Percentiles rank a stretch among this genome's conserved stretches.
phyloP scores from a whole-genome alignment of 768 basidiomycete species.

The Boletus eberwhitei region DNA sequence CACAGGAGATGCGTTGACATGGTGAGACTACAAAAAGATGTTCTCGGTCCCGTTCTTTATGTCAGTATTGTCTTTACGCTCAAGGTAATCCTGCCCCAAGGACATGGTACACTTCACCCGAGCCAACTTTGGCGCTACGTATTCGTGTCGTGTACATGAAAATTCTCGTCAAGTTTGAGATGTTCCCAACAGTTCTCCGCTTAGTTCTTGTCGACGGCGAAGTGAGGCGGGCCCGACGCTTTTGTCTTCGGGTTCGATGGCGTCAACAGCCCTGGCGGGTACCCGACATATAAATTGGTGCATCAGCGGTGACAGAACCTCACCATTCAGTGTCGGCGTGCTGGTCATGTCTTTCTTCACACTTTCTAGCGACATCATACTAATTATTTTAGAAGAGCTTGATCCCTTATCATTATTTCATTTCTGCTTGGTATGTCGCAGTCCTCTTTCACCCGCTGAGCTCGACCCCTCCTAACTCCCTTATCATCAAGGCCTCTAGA shows the following conservation, averaged over 20 bases:
- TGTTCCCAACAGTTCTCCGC: conserved; percentile 27
- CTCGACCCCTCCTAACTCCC: neutral
- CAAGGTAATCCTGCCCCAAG: conserved; percentile 23
- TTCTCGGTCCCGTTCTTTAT: conserved; percentile 30
- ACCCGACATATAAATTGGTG: conserved; percentile 31
- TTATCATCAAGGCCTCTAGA: conserved; percentile 23
- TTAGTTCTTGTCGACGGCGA: conserved; percentile 32
- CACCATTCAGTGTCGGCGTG: conserved; percentile 28
- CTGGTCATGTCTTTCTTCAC: conserved; percentile 35
- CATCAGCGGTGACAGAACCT: conserved; percentile 5
- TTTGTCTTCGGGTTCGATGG: conserved; percentile 32
- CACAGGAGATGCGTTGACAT: conserved; percentile 34
- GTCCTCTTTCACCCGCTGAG: neutral
- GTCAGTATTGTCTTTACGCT: conserved; percentile 24
- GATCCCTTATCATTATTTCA: conserved; percentile 32
- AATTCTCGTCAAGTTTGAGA: conserved; percentile 25
- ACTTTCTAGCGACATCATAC: conserved; percentile 29
- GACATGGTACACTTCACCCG: conserved; percentile 18
- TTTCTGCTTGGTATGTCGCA: conserved; percentile 28
- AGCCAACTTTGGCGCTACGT: conserved; percentile 23
- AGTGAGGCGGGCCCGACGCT: conserved; percentile 31
- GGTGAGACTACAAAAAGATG: conserved; percentile 30
- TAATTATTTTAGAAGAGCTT: conserved; percentile 33
- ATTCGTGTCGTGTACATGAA: conserved; percentile 25
- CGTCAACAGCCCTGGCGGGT: conserved; percentile 20